These are phyloP conservation scores for Rhazya stricta DNA, from an alignment of 257 asterid genomes.

Conservation along the genomic window DNA sequence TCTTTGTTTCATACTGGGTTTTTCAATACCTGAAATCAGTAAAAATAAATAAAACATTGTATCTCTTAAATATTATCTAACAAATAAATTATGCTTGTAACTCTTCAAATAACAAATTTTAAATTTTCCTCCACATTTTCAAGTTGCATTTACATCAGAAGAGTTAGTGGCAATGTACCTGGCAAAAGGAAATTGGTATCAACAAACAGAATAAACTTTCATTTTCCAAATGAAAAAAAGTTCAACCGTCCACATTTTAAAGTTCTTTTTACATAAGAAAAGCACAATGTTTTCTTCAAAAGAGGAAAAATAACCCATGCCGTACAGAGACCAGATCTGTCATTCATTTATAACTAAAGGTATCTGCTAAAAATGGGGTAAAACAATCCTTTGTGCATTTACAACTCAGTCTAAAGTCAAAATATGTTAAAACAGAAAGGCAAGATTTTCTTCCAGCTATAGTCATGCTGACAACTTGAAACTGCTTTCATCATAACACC, in stretches of 20 bases:
- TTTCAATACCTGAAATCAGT: not conserved
- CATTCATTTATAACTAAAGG: not conserved
- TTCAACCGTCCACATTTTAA: not conserved
- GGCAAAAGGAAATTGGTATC: not conserved
- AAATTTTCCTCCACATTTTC: not conserved
- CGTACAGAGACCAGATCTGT: too few relatives aligned
- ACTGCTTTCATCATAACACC: not conserved
- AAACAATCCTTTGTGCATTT: not conserved
- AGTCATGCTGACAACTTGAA: not conserved
- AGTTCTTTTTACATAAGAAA: not conserved
- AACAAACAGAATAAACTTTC: not conserved
- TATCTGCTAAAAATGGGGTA: not conserved
- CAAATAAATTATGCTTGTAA: too few relatives aligned
- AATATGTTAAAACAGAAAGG: not conserved
- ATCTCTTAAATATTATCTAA: not conserved
- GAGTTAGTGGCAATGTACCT: not conserved
- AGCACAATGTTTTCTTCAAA: not conserved
- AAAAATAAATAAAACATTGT: not conserved
- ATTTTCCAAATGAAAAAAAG: not conserved
- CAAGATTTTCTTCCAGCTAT: not conserved
- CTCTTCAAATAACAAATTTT: not conserved
- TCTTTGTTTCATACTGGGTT: not conserved
- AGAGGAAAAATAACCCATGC: not conserved
- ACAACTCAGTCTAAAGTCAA: not conserved
- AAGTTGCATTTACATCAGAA: not conserved